Conservation (phyloP, 345 rosid species). For the Pelargonium nanum region DNA sequence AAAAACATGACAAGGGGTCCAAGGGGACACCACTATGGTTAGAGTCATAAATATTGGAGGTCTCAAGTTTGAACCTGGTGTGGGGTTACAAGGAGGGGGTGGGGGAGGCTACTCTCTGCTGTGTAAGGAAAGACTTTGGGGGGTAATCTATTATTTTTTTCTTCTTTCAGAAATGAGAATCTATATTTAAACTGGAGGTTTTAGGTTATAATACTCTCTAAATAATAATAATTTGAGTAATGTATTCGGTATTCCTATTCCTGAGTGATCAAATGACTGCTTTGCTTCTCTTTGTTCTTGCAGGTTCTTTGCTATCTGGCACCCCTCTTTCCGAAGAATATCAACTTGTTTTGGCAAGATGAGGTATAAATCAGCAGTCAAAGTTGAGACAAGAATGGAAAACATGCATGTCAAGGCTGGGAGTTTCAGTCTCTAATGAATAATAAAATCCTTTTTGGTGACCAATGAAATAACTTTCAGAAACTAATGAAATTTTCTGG, state of each 20-base stretch:
- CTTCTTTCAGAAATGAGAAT: neutral
- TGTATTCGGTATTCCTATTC: neutral
- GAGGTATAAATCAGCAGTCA: slow-evolving; percentile 49
- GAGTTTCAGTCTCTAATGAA: neutral
- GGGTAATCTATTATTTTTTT: neutral
- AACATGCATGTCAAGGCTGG: slow-evolving; percentile 11
- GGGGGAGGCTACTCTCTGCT: neutral
- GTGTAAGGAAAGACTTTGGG: neutral
- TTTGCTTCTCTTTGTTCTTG: slow-evolving; percentile 11
- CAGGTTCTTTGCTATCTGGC: slow-evolving; percentile 89
- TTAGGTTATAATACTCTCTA: too few species aligned
- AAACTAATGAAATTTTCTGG: neutral
- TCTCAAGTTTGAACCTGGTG: neutral
- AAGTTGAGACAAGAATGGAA: slow-evolving; percentile 3
- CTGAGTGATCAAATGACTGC: neutral
- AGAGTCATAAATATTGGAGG: neutral
- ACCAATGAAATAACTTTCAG: slow-evolving; percentile 3
- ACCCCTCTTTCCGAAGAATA: slow-evolving; percentile 83
- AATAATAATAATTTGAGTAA: too few species aligned
- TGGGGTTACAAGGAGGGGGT: neutral
- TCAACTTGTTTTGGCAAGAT: slow-evolving; percentile 90
- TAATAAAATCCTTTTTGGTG: slow-evolving; percentile 4
- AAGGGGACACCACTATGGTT: neutral
- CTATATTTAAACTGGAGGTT: neutral
- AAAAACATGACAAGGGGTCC: neutral